These are phyloP conservation scores for Ceratobasidium sp. DNA, from an alignment of 1,284 basidiomycete genomes.

Conservation along the genomic window DNA sequence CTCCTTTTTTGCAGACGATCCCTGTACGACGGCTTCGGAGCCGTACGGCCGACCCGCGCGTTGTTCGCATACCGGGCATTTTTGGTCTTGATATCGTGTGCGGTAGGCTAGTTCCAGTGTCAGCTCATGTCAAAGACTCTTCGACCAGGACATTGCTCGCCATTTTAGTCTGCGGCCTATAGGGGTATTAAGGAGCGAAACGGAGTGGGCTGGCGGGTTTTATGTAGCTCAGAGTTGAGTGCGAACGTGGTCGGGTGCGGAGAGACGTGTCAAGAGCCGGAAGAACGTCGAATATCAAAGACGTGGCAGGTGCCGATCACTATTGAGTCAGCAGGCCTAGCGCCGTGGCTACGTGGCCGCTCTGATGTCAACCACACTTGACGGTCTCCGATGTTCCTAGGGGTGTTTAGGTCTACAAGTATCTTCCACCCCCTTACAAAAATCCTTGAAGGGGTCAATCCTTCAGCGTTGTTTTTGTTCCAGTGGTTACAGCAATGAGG, in stretches of 20 bases:
- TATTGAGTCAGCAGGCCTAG: conserved; percentile 1
- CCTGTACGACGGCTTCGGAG: conserved; percentile 73
- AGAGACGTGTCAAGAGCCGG: conserved; percentile 35
- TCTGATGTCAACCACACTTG: too few species aligned
- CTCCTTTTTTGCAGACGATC: conserved; percentile 75
- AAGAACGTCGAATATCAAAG: conserved; percentile 29
- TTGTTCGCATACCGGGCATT: conserved; percentile 80
- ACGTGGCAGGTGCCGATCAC: conserved; percentile 37
- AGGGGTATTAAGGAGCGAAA: conserved; percentile 12
- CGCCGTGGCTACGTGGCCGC: conserved; percentile 35
- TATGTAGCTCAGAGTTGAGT: conserved; percentile 16
- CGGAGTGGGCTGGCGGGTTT: background rate
- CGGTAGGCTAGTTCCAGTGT: conserved; percentile 58
- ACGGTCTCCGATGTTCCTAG: too few species aligned
- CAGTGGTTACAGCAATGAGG: too few species aligned
- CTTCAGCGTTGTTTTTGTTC: too few species aligned
- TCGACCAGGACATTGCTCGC: background rate
- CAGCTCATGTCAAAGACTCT: background rate
- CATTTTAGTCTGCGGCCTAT: background rate
- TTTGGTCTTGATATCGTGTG: conserved; percentile 80
- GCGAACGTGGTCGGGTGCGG: conserved; percentile 30
- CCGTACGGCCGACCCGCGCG: conserved; percentile 76
- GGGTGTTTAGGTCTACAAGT: too few species aligned
- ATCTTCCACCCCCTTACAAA: too few species aligned
- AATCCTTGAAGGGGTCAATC: too few species aligned